phyloP scores from a whole-genome alignment of 148 eudicot genomes.

The Rhododendron mucronatum region DNA sequence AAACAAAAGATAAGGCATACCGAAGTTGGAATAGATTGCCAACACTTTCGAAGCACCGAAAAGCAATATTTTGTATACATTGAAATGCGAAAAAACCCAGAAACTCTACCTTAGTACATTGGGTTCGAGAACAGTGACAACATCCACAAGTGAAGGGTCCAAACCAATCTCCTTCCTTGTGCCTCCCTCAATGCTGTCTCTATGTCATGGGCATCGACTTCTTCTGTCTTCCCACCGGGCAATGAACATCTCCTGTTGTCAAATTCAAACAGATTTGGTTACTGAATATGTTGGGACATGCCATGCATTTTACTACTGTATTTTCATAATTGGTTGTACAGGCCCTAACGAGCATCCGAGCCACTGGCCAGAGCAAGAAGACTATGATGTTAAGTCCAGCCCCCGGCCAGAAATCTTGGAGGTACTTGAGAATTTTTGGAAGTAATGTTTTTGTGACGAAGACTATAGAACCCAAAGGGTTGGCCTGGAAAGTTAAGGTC shows the following conservation, averaged over 20 bases:
- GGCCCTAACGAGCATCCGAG: neutral
- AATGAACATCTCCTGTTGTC: slow-evolving; percentile 51
- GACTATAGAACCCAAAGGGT: no score
- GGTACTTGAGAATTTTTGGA: neutral
- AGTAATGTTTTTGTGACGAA: neutral
- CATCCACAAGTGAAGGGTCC: slow-evolving; percentile 43
- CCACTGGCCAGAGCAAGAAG: neutral
- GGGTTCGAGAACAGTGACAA: slow-evolving; percentile 35
- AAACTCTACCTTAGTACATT: slow-evolving; percentile 23
- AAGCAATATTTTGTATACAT: neutral
- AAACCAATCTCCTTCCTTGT: slow-evolving; percentile 57
- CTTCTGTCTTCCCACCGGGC: slow-evolving; percentile 57
- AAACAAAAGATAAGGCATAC: neutral
- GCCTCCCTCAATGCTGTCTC: slow-evolving; percentile 60
- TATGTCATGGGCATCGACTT: slow-evolving; percentile 38
- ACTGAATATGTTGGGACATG: neutral
- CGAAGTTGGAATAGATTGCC: neutral
- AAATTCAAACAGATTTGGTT: neutral
- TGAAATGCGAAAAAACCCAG: neutral
- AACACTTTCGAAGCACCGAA: no score
- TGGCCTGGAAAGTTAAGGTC: neutral
- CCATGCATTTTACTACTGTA: neutral
- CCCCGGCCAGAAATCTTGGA: neutral
- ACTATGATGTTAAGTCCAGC: neutral
- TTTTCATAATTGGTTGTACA: neutral